phyloP scores from a whole-genome alignment of 345 rosid species.

The Turnera subulata region DNA sequence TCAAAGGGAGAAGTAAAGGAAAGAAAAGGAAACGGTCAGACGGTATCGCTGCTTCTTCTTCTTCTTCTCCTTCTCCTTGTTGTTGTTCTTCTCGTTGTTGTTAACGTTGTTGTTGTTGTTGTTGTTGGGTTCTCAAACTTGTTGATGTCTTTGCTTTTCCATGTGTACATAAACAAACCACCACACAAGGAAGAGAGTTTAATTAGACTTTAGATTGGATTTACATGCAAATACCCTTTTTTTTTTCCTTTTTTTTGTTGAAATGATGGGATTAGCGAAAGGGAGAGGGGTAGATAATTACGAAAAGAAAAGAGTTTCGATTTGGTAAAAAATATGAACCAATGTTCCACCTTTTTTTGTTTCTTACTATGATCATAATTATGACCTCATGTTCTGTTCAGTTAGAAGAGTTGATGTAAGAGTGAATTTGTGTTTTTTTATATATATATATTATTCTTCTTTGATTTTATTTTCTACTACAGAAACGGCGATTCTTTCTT shows the following conservation, averaged over 20 bases:
- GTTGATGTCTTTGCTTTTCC: background rate
- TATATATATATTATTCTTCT: background rate
- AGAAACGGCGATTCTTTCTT: too few species aligned
- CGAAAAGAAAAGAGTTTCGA: background rate
- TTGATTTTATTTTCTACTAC: too few species aligned
- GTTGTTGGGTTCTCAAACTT: too few species aligned
- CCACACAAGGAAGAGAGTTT: too few species aligned
- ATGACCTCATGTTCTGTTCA: conserved; percentile 4
- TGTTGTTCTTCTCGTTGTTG: conserved; percentile 16
- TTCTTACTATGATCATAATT: conserved; percentile 1
- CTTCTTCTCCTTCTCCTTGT: conserved; percentile 17
- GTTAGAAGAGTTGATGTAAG: background rate
- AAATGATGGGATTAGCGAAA: too few species aligned
- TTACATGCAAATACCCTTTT: too few species aligned
- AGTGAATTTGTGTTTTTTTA: background rate
- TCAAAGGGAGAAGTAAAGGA: background rate
- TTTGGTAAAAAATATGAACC: conserved; percentile 4
- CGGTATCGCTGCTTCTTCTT: too few species aligned
- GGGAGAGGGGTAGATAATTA: too few species aligned
- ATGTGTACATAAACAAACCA: too few species aligned
- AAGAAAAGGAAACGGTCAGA: too few species aligned
- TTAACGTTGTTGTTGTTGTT: background rate
- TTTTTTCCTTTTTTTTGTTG: background rate
- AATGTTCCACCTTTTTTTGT: background rate
- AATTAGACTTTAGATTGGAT: too few species aligned